Conservation (phyloP, 1,284 basidiomycete species). For the Puccinia coronata region DNA sequence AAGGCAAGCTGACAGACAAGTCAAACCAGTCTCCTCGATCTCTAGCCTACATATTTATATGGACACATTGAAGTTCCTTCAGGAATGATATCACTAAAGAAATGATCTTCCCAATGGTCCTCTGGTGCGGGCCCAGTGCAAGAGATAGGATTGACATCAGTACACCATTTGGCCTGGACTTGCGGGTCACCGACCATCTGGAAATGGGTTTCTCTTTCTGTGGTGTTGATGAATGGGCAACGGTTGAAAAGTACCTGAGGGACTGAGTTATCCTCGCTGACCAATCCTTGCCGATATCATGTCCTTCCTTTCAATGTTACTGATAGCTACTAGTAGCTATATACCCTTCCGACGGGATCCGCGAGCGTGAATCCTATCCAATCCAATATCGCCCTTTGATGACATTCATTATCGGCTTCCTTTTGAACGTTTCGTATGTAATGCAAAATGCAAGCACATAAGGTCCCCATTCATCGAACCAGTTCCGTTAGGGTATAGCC, state of each 20-base stretch:
- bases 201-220: neutral
- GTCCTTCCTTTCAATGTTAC: neutral
- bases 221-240: neutral
- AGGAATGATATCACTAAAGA: too few relatives aligned
- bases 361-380: neutral
- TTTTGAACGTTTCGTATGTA: neutral
- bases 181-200: neutral
- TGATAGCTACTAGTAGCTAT: too few relatives aligned
- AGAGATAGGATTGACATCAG: neutral
- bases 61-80: too few relatives aligned
- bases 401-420: neutral
- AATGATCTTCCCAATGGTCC: too few relatives aligned
- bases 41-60: too few relatives aligned
- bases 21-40: too few relatives aligned
- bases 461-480: neutral
- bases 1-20: too few relatives aligned
- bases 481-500: neutral
- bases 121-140: too few relatives aligned
- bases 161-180: neutral
- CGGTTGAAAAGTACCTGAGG: neutral
- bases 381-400: neutral
- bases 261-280: conserved; percentile 19
- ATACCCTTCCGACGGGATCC: neutral
- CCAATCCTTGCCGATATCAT: neutral
- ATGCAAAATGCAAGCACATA: neutral